These are phyloP conservation scores for Solanum stenotomum DNA, from an alignment of 257 asterid species.

Conservation along the genomic window DNA sequence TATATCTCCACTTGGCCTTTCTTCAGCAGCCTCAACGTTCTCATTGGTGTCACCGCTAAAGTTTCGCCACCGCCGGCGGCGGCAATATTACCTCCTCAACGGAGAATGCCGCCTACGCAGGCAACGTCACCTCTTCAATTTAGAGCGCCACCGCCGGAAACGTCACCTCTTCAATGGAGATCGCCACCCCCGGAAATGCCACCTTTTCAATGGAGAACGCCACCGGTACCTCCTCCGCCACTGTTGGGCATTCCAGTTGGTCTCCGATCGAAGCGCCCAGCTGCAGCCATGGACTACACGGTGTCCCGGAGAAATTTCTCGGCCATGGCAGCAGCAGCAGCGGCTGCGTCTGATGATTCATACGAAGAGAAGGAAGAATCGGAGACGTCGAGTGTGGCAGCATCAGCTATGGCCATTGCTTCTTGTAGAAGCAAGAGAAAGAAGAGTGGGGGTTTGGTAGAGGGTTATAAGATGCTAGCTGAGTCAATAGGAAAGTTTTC, in stretches of 20 bases:
- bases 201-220: neutral
- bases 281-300: conserved; percentile 20
- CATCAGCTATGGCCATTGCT: conserved; percentile 1
- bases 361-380: conserved; percentile 23
- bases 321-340: conserved; percentile 66
- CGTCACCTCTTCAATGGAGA: neutral
- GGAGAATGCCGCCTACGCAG: conserved; percentile 8
- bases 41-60: conserved; percentile 46
- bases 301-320: conserved; percentile 56
- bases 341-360: conserved; percentile 39
- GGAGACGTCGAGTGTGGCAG: conserved; percentile 15
- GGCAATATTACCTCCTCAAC: conserved; percentile 1
- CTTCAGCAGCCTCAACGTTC: conserved; percentile 52
- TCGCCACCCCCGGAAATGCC: neutral
- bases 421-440: conserved; percentile 24
- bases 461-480: conserved; percentile 54
- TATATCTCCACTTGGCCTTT: conserved; percentile 69
- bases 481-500: conserved; percentile 63
- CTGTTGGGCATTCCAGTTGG: conserved; percentile 76
- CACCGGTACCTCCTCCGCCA: conserved; percentile 21
- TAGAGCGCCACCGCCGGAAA: neutral
- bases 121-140: neutral
- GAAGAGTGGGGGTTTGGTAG: conserved; percentile 11
- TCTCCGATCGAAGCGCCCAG: conserved; percentile 64
- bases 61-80: conserved; percentile 22